Conservation (phyloP, 805 yeast species). For the Myxozyma mucilagina region DNA sequence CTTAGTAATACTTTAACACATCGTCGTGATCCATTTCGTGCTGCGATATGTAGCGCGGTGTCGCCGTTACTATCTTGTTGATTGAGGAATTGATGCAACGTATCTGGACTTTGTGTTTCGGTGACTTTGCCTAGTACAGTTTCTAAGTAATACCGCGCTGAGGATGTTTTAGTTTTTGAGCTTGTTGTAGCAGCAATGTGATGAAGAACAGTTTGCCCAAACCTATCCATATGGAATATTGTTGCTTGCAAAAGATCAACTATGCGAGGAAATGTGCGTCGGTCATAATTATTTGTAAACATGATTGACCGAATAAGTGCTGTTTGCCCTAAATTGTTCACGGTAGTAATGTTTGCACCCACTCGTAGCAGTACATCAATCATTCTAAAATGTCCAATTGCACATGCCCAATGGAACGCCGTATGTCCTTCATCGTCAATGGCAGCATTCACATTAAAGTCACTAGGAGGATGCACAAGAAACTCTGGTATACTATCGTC, state of each 20-base stretch:
- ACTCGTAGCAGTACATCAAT: conserved; percentile 71
- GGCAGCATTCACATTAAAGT: conserved; percentile 69
- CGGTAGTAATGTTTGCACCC: conserved; percentile 66
- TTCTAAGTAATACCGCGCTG: conserved; percentile 82
- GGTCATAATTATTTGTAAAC: conserved; percentile 83
- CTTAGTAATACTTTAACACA: conserved; percentile 48
- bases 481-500: conserved; percentile 64
- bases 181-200: conserved; percentile 74
- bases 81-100: conserved; percentile 52
- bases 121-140: conserved; percentile 71
- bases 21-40: conserved; percentile 52
- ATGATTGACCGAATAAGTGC: conserved; percentile 82
- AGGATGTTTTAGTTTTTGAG: conserved; percentile 66
- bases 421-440: conserved; percentile 95
- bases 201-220: conserved; percentile 75
- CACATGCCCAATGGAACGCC: conserved; percentile 95
- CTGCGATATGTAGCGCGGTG: conserved; percentile 80
- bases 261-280: conserved; percentile 75
- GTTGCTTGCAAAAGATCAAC: conserved; percentile 75
- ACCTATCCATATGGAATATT: conserved; percentile 74
- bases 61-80: conserved; percentile 82
- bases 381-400: conserved; percentile 82
- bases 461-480: conserved; percentile 61
- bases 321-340: conserved; percentile 75
- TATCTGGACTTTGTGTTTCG: conserved; percentile 60